Base-by-base conservation (phyloP, 768 basidiomycete genomes). In the Kwoniella heveanensis region DNA sequence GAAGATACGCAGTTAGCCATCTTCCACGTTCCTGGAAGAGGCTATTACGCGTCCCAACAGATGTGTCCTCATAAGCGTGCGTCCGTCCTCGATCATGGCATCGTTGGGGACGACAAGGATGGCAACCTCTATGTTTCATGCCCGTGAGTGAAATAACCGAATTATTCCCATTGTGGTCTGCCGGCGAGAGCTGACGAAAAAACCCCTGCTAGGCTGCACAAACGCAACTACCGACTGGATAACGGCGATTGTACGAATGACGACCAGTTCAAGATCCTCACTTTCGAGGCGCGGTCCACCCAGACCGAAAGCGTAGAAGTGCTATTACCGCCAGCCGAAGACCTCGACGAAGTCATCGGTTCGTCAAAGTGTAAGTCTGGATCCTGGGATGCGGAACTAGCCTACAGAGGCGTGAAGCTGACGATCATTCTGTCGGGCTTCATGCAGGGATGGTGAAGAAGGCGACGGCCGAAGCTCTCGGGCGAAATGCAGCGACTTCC, bases 1-100 rank as follows among this genome's bases (percentile, higher is more conserved):
- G 68, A 66, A 9, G 79, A 80, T 64, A 85, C 85, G 6, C 88
- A 88, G 71, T 78, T 90, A 5, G 88, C 88, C 1, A 81, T 90
- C 27, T 90, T 85, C 75, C 85, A 86, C 71, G 83, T 89, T 22
- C 86, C 88, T 0, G 79, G 80, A 0, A 81, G 83, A 47, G 85
- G 85, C 0, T 84, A 85, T 69, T 90, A 84, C 71, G 87, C 87
- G 1, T 87, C 86, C 1, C 88, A 90, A 72, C 88, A 89, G 77
- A 85, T 88, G 80, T 77, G 72, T 82, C 82, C 83, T 1, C 83
- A 85, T 67, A 83, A 83, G 68, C 83, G 85, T 2, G 88, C 88
- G 0, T 88, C 89, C 69, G 87, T 89, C 9, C 85, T 90, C 9
- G 86, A 86, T 29, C 85, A 88, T 37, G 81, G 81, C 19, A 84